Base-by-base conservation (phyloP, 73 alveolate species). In the Stentor coeruleus region DNA sequence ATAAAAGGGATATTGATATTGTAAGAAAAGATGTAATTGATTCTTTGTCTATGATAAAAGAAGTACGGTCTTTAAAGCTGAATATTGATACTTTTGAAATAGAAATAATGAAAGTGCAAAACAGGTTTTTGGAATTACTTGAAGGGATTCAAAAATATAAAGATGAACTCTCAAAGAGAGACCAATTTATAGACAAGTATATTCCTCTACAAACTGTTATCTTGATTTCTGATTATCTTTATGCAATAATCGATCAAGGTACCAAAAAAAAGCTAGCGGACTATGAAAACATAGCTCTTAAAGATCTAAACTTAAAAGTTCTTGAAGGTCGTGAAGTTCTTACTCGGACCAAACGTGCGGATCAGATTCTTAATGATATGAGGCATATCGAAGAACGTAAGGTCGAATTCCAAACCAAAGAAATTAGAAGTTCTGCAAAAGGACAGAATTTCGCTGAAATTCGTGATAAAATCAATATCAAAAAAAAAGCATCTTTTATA, bases 181-280 rank as follows among this genome's bases (percentile, higher is more conserved):
- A 66, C 41, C 33, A 37, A 28, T 66, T 66, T 33, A 66, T 66
- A 11, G 79, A 66, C 79, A 66, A 66, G 41, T 66, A 26, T 33
- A 66, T 66, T 66, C 79, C 79, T 66, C 79, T 66, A 15, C n/a
- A 66, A 66, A 66, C 37, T 1, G 79, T 31, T 33, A 33, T 26
- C 1, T 11, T 66, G n/a, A 31, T 66, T 66, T 66, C 79, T 26
- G 79, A 66, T 2, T 20, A 20, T 26, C n/a, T 66, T 20, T 15
- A 66, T 33, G n/a, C 36, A 14, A 28, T 26, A 0, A 37, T 66
- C 37, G 79, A 66, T 33, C 37, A 14, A 26, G n/a, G n/a, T 1
- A 15, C 79, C 2, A 37, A 40, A 26, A 66, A 66, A 66, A 37
- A 40, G 33, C n/a, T 66, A 0, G 79, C 79, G 1, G 79, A 66